These are phyloP conservation scores for Penstemon barbatus DNA, from an alignment of 257 asterid species.

Conservation along the genomic window DNA sequence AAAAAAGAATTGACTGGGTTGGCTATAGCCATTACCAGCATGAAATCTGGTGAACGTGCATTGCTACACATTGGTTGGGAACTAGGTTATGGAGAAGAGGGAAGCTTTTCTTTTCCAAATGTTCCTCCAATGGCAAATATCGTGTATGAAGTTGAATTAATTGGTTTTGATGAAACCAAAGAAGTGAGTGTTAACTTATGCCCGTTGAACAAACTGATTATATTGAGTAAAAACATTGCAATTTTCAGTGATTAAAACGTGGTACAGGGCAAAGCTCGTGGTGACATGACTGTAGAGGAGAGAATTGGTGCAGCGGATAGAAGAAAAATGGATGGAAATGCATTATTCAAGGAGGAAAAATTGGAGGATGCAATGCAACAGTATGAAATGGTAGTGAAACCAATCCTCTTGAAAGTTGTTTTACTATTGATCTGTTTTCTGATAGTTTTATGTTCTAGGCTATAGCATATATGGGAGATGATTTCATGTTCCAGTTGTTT, in stretches of 20 bases:
- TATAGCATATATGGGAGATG: slow-evolving; percentile 96
- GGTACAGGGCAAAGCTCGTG: slow-evolving; percentile 83
- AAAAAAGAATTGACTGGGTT: slow-evolving; percentile 86
- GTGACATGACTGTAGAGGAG: slow-evolving; percentile 99
- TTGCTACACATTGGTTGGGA: slow-evolving; percentile 82
- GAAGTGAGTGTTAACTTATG: slow-evolving; percentile 60
- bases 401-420: slow-evolving; percentile 7
- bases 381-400: slow-evolving; percentile 83
- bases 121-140: slow-evolving; percentile 91
- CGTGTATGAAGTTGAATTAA: slow-evolving; percentile 85
- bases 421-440: neutral
- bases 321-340: slow-evolving; percentile 96
- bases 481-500: slow-evolving; percentile 94
- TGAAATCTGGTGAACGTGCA: slow-evolving; percentile 91
- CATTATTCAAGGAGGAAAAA: slow-evolving; percentile 80
- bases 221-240: neutral
- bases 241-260: slow-evolving; percentile 28
- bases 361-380: slow-evolving; percentile 94
- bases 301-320: slow-evolving; percentile 92
- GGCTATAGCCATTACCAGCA: slow-evolving; percentile 79
- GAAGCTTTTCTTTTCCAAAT: slow-evolving; percentile 96
- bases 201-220: slow-evolving; percentile 15
- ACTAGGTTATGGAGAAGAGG: slow-evolving; percentile 93
- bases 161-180: slow-evolving; percentile 94
- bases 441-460: slow-evolving; percentile 52